Percentiles rank a stretch among this genome's conserved stretches.
These are phyloP conservation scores for Kluyveromyces wickerhamii DNA, from an alignment of 805 yeast genomes.

Conservation along the genomic window DNA sequence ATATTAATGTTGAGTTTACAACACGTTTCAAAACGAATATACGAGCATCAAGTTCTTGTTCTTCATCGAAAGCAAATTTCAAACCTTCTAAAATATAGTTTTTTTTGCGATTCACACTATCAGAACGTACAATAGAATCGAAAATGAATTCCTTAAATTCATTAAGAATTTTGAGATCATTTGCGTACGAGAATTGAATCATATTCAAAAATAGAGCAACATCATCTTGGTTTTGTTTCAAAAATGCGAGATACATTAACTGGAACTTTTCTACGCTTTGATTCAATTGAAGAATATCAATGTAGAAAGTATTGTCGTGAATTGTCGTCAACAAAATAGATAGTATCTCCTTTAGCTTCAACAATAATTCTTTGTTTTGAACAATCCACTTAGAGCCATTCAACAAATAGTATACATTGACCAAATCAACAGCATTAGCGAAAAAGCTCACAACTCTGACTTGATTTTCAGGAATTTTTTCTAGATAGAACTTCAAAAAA, in stretches of 20 bases:
- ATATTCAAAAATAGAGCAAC: constrained; percentile 32
- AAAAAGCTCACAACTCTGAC: constrained; percentile 36
- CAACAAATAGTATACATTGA: constrained; percentile 19
- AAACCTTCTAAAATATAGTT: constrained; percentile 45
- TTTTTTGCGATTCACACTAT: constrained; percentile 40
- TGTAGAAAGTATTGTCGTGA: constrained; percentile 21
- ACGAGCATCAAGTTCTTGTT: constrained; percentile 44
- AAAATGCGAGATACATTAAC: constrained; percentile 33
- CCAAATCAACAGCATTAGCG: constrained; percentile 64
- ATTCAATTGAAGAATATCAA: constrained; percentile 56
- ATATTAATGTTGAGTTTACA: constrained; percentile 56
- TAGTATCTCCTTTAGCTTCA: constrained; percentile 25
- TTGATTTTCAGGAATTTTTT: constrained; percentile 35
- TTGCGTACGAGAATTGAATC: constrained; percentile 30
- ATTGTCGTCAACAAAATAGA: constrained; percentile 19
- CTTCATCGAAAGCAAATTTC: constrained; percentile 37
- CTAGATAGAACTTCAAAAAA: constrained; percentile 40
- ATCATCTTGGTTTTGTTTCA: constrained; percentile 31
- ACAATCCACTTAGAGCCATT: constrained; percentile 53
- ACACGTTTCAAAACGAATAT: constrained; percentile 55
- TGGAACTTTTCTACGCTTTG: constrained; percentile 64
- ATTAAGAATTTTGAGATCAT: constrained; percentile 25
- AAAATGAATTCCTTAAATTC: constrained; percentile 52
- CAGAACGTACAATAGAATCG: constrained; percentile 43
- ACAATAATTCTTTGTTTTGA: constrained; percentile 32